Percentiles rank a stretch among this genome's conserved stretches.
Evolutionary conservation across 306 rosid species (phyloP).

Genomic region (Carpinus viminea): DNA sequence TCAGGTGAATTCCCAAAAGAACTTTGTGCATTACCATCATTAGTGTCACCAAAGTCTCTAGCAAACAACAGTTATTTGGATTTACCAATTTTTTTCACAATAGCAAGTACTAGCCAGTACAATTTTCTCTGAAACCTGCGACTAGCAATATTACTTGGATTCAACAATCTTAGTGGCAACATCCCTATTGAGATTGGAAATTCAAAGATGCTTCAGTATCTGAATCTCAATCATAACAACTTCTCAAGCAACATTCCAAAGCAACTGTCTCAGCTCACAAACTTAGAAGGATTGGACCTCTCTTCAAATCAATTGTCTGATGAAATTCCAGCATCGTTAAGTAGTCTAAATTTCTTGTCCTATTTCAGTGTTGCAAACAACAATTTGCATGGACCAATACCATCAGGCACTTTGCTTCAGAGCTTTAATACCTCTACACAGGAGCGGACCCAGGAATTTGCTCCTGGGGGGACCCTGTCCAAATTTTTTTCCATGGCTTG

Average conservation of each 20-base stretch:
- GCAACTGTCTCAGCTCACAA: conserved; percentile 4
- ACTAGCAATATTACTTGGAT: neutral
- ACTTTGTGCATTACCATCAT: neutral
- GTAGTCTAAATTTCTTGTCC: conserved; percentile 8
- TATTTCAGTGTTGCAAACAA: neutral
- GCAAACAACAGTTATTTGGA: neutral
- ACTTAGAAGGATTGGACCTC: conserved; percentile 8
- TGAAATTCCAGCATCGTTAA: neutral
- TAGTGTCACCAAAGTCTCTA: neutral
- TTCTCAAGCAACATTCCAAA: conserved; percentile 1
- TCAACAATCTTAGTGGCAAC: neutral
- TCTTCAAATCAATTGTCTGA: conserved; percentile 9
- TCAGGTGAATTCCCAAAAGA: neutral
- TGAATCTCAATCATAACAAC: neutral
- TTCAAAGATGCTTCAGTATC: neutral
- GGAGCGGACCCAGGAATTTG: too few relatives aligned
- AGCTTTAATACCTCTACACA: neutral
- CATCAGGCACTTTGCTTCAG: neutral
- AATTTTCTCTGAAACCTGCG: too few relatives aligned
- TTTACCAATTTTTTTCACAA: neutral
- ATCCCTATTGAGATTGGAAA: conserved; percentile 15
- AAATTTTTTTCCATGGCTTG: too few relatives aligned
- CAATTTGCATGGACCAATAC: neutral
- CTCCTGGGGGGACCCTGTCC: too few relatives aligned
- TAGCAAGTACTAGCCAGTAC: too few relatives aligned